phyloP scores from a whole-genome alignment of 2,329 filamentous ascomycete genomes.

The Penicillium sp. region DNA sequence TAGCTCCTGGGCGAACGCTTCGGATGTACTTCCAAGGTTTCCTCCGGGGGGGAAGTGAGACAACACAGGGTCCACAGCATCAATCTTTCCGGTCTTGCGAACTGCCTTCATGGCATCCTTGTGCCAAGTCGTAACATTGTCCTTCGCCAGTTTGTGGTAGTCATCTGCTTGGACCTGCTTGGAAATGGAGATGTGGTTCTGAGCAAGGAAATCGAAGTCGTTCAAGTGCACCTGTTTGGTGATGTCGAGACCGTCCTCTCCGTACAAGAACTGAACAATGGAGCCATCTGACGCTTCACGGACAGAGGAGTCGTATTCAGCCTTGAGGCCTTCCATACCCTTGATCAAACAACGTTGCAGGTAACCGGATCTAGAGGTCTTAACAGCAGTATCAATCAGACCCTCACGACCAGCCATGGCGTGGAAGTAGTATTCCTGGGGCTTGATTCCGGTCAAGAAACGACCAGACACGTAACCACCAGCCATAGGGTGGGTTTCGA shows the following conservation, averaged over 20 bases:
- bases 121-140: constrained; percentile 63
- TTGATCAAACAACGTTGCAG: constrained; percentile 96
- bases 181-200: constrained; percentile 80
- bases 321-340: constrained; percentile 91
- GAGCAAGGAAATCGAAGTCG: constrained; percentile 85
- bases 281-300: constrained; percentile 84
- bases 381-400: constrained; percentile 97
- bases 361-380: constrained; percentile 95
- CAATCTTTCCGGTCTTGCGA: constrained; percentile 67
- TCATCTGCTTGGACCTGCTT: constrained; percentile 69
- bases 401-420: constrained; percentile 99
- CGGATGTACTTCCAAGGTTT: constrained; percentile 82
- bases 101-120: constrained; percentile 74
- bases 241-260: constrained; percentile 92
- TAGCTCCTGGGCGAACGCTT: constrained; percentile 74
- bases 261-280: constrained; percentile 92
- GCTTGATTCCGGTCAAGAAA: constrained; percentile 95
- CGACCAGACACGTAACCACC: constrained; percentile 93
- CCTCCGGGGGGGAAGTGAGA: constrained; percentile 72
- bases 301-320: constrained; percentile 91
- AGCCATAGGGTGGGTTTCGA: constrained; percentile 82
- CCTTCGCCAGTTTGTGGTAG: constrained; percentile 60
- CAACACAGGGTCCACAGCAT: constrained; percentile 72
- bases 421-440: constrained; percentile 99
- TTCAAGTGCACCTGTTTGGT: constrained; percentile 89